Evolutionary conservation across 129 eudicot species (phyloP).

Genomic region (Erigeron canadensis): DNA sequence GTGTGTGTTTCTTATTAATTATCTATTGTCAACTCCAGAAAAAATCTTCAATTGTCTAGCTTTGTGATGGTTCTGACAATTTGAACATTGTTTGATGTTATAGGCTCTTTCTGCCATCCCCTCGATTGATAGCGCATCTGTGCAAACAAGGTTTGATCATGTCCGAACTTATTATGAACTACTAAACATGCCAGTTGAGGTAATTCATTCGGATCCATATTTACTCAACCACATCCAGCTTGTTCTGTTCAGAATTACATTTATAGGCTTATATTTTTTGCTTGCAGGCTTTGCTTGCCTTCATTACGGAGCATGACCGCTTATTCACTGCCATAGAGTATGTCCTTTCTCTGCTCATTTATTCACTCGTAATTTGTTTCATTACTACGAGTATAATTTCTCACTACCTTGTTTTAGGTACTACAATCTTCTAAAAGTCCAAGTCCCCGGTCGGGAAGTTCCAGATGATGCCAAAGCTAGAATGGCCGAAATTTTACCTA

Average conservation of each 20-base stretch:
- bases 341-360: conserved; percentile 29
- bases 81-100: conserved; percentile 8
- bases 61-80: conserved; percentile 15
- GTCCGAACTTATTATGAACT: conserved; percentile 90
- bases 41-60: not conserved
- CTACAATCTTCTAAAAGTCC: conserved; percentile 66
- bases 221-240: not conserved
- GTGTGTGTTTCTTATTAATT: not conserved
- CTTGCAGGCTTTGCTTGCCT: conserved; percentile 93
- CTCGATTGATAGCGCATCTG: conserved; percentile 78
- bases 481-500: conserved; percentile 55
- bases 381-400: not conserved
- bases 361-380: not conserved
- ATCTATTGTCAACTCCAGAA: not conserved
- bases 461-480: conserved; percentile 84
- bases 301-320: conserved; percentile 72
- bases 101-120: conserved; percentile 96
- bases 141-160: conserved; percentile 74
- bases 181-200: conserved; percentile 98
- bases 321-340: conserved; percentile 77
- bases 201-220: conserved; percentile 26
- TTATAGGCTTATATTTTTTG: not conserved
- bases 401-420: conserved; percentile 48
- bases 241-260: not conserved
- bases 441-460: conserved; percentile 95